Evolutionary conservation across 352 stramenopile genomes (phyloP).

Genomic region (Pythium folliculosum): DNA sequence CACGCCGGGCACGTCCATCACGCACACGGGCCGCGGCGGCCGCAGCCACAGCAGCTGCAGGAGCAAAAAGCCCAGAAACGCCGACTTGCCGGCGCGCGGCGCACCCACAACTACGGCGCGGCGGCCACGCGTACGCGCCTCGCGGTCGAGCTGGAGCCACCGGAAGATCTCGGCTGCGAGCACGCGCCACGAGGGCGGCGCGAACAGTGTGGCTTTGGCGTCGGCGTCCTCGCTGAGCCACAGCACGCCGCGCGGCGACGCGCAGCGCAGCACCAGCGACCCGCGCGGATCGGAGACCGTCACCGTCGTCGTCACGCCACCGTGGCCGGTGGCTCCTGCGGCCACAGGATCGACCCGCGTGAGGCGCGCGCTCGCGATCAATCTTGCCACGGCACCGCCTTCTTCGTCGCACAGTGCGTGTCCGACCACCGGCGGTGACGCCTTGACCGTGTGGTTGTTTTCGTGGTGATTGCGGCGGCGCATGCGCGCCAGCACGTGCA

Average conservation of each 20-base stretch:
- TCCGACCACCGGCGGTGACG: no score
- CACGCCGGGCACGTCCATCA: constrained; percentile 16
- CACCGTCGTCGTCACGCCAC: no score
- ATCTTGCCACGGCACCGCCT: not conserved
- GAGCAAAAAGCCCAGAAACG: constrained; percentile 21
- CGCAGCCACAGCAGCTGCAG: constrained; percentile 2
- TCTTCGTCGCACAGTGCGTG: no score
- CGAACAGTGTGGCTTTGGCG: not conserved
- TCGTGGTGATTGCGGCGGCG: no score
- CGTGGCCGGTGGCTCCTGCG: no score
- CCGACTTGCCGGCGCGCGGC: constrained; percentile 16
- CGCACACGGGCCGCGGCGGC: not conserved
- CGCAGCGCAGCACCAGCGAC: constrained; percentile 3
- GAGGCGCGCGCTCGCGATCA: not conserved
- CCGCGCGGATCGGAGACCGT: not conserved
- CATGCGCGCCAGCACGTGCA: constrained; percentile 19
- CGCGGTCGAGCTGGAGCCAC: constrained; percentile 1
- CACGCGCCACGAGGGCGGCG: not conserved
- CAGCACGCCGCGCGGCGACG: not conserved
- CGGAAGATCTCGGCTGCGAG: constrained; percentile 7
- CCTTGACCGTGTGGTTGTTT: not conserved
- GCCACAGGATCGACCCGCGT: not conserved
- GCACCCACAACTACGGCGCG: constrained; percentile 7
- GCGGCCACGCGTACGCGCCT: not conserved
- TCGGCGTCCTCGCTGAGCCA: constrained; percentile 7